Percentiles rank a stretch among this genome's conserved stretches.
phyloP scores from a whole-genome alignment of 2,329 filamentous ascomycete species.

The Ambrosiella cleistominuta region DNA sequence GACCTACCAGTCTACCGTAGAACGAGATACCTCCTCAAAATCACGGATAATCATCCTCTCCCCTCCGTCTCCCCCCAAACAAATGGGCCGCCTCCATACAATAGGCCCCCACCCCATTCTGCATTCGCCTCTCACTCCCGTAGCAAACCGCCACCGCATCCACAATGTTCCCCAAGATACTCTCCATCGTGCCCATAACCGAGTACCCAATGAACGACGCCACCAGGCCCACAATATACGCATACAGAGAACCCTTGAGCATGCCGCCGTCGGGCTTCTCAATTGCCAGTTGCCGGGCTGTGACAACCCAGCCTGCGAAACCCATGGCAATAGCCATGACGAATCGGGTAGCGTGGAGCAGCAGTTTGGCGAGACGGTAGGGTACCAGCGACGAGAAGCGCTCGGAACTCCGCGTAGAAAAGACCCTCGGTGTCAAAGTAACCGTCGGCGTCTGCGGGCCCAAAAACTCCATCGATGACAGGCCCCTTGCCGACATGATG shows the following conservation, averaged over 20 bases:
- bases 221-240: conserved; percentile 82
- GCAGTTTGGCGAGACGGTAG: conserved; percentile 77
- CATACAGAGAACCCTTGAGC: conserved; percentile 69
- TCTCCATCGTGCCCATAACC: conserved; percentile 77
- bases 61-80: conserved; percentile 41
- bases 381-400: conserved; percentile 43
- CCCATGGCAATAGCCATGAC: conserved; percentile 82
- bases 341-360: conserved; percentile 77
- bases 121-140: conserved; percentile 66
- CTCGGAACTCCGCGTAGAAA: conserved; percentile 24
- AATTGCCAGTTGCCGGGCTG: conserved; percentile 59
- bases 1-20: background rate
- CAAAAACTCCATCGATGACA: conserved; percentile 70
- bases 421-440: conserved; percentile 41
- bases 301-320: conserved; percentile 92
- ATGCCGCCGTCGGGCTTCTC: conserved; percentile 33
- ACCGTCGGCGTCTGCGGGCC: conserved; percentile 56
- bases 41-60: conserved; percentile 8
- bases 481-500: conserved; percentile 55
- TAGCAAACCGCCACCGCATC: conserved; percentile 87
- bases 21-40: background rate
- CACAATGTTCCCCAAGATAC: conserved; percentile 69
- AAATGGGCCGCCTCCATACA: conserved; percentile 82
- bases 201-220: conserved; percentile 92
- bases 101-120: conserved; percentile 53